Conservation (phyloP, 129 eudicot genomes). For the Lactuca saligna region DNA sequence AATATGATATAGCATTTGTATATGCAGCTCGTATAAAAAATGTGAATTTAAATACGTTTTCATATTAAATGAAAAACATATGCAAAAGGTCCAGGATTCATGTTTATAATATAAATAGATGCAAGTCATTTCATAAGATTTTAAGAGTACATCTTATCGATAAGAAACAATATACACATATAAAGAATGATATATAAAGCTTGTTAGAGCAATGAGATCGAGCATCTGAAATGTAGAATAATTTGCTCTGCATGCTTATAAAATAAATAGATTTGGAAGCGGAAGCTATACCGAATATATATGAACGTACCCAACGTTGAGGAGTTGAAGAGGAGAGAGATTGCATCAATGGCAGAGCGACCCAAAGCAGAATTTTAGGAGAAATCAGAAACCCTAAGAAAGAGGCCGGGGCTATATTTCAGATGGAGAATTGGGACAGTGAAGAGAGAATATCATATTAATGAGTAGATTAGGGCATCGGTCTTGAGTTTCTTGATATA, state of each 20-base stretch:
- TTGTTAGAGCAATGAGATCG: neutral
- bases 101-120: neutral
- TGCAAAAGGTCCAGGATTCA: slow-evolving; percentile 6
- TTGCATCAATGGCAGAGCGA: slow-evolving; percentile 21
- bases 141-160: neutral
- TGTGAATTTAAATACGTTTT: too few species aligned
- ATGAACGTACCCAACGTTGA: slow-evolving; percentile 9
- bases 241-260: neutral
- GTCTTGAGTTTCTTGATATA: too few species aligned
- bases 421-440: slow-evolving; percentile 28
- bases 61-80: neutral
- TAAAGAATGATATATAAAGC: neutral
- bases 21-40: too few species aligned
- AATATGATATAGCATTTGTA: too few species aligned
- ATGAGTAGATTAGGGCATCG: too few species aligned
- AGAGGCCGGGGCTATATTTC: slow-evolving; percentile 14
- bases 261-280: neutral
- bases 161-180: neutral
- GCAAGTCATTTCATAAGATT: neutral
- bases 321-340: slow-evolving; percentile 15
- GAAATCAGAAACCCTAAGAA: slow-evolving; percentile 36
- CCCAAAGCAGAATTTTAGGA: slow-evolving; percentile 20
- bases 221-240: slow-evolving; percentile 2
- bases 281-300: neutral
- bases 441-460: slow-evolving; percentile 18